Evolutionary conservation across 2,329 filamentous ascomycete genomes (phyloP).

Genomic region (Sporothrix globosa): DNA sequence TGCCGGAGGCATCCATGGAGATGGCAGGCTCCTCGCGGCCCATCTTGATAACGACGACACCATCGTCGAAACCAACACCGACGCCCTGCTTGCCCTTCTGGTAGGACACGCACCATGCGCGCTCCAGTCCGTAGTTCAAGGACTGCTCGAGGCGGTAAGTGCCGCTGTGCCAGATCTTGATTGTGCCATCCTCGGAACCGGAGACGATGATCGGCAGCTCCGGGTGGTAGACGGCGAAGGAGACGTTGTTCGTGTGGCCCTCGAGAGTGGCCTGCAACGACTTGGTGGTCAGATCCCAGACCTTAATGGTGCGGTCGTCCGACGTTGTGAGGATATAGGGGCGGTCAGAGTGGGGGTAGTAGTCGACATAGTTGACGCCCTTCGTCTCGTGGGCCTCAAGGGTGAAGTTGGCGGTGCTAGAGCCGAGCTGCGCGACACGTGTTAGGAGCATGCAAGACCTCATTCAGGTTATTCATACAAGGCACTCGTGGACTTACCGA

Average conservation of each 20-base stretch:
- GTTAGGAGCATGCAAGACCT: neutral
- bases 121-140: slow-evolving; percentile 90
- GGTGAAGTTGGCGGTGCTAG: slow-evolving; percentile 92
- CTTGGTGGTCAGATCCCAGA: slow-evolving; percentile 99
- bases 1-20: slow-evolving; percentile 94
- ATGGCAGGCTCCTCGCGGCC: slow-evolving; percentile 96
- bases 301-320: slow-evolving; percentile 94
- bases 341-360: slow-evolving; percentile 73
- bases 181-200: slow-evolving; percentile 93
- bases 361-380: slow-evolving; percentile 97
- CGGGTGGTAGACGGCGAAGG: slow-evolving; percentile 96
- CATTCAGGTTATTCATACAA: neutral
- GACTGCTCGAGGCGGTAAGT: slow-evolving; percentile 96
- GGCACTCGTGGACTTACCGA: slow-evolving; percentile 28
- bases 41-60: slow-evolving; percentile 96
- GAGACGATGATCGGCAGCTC: slow-evolving; percentile 97
- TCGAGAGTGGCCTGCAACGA: slow-evolving; percentile 94
- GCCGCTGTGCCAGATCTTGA: slow-evolving; percentile 98
- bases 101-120: slow-evolving; percentile 96
- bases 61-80: slow-evolving; percentile 95
- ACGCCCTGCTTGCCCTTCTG: slow-evolving; percentile 93
- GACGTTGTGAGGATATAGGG: slow-evolving; percentile 94
- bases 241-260: slow-evolving; percentile 96
- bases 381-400: slow-evolving; percentile 96
- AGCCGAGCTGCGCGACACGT: slow-evolving; percentile 66